Conservation (phyloP, 306 rosid species). For the Hippophae gyantsensis region DNA sequence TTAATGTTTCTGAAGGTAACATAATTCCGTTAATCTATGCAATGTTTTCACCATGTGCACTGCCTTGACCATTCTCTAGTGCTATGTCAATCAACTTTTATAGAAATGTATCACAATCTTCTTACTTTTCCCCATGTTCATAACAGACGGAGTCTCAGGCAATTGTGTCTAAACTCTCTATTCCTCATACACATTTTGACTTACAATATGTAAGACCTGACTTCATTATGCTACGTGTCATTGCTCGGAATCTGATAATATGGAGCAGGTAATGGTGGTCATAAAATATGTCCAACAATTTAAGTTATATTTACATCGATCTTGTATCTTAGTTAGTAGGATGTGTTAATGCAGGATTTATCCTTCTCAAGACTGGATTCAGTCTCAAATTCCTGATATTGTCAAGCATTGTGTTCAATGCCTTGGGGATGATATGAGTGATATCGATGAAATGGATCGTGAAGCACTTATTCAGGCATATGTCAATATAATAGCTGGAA, state of each 20-base stretch:
- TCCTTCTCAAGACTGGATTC: conserved; percentile 87
- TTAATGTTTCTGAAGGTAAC: conserved; percentile 86
- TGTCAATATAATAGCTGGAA: conserved; percentile 88
- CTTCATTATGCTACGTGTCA: conserved; percentile 92
- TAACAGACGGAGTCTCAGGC: conserved; percentile 84
- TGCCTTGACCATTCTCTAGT: conserved; percentile 7
- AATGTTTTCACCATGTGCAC: conserved; percentile 9
- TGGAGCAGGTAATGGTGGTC: conserved; percentile 73
- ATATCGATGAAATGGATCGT: conserved; percentile 68
- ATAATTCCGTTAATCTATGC: too few relatives aligned
- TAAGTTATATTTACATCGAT: conserved; percentile 16
- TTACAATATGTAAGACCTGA: conserved; percentile 96
- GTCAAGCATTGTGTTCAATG: conserved; percentile 51
- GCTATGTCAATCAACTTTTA: conserved; percentile 7
- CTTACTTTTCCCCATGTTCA: conserved; percentile 23
- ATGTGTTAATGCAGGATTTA: conserved; percentile 50
- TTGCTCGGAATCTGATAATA: conserved; percentile 89
- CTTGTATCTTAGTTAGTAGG: conserved; percentile 20
- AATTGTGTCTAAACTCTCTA: conserved; percentile 71
- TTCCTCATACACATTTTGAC: conserved; percentile 75
- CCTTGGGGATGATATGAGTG: conserved; percentile 55
- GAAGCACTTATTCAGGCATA: conserved; percentile 90
- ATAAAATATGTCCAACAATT: conserved; percentile 13
- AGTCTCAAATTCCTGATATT: conserved; percentile 83
- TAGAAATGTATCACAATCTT: conserved; percentile 8